phyloP scores from a whole-genome alignment of 495 filamentous ascomycete genomes.

The Cenococcum geophilum region DNA sequence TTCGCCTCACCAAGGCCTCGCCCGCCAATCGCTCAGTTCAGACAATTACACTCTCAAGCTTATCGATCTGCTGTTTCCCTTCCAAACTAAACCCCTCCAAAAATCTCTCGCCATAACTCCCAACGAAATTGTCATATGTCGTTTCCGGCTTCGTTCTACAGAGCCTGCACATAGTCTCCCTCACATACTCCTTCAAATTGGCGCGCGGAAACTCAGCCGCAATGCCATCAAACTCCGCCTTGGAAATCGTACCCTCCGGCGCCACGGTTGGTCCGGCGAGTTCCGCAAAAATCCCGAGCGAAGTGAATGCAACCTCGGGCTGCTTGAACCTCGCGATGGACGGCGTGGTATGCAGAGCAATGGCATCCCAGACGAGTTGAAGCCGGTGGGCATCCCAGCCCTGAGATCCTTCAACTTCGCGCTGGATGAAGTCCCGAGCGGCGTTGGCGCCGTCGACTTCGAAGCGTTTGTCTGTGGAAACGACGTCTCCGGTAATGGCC shows the following conservation, averaged over 20 bases:
- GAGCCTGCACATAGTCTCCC: slow-evolving; percentile 41
- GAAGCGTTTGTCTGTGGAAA: slow-evolving; percentile 47
- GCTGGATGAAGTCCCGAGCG: slow-evolving; percentile 42
- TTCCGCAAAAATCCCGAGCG: slow-evolving; percentile 46
- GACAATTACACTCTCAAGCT: no score
- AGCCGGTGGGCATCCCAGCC: slow-evolving; percentile 40
- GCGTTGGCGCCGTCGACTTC: slow-evolving; percentile 52
- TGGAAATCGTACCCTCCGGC: slow-evolving; percentile 31
- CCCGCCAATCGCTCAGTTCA: no score
- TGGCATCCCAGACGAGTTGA: slow-evolving; percentile 51
- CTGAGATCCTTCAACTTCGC: not conserved
- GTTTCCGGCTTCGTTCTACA: slow-evolving; percentile 46
- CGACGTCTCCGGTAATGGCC: slow-evolving; percentile 36
- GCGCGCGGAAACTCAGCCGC: slow-evolving; percentile 37
- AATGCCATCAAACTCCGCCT: slow-evolving; percentile 38
- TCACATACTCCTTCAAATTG: slow-evolving; percentile 38
- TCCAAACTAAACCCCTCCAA: slow-evolving; percentile 27
- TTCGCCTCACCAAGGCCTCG: no score
- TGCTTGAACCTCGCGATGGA: slow-evolving; percentile 44
- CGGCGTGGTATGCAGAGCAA: slow-evolving; percentile 46
- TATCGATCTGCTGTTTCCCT: not conserved
- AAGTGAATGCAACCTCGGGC: slow-evolving; percentile 40
- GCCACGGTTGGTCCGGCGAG: slow-evolving; percentile 39
- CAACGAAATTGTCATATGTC: slow-evolving; percentile 47
- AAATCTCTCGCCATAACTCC: slow-evolving; percentile 37